A percentile compares a stretch with the other conserved stretches of the same genome.
These are phyloP conservation scores for Talaromyces adpressus DNA, from an alignment of 495 filamentous ascomycete species.

Conservation along the genomic window DNA sequence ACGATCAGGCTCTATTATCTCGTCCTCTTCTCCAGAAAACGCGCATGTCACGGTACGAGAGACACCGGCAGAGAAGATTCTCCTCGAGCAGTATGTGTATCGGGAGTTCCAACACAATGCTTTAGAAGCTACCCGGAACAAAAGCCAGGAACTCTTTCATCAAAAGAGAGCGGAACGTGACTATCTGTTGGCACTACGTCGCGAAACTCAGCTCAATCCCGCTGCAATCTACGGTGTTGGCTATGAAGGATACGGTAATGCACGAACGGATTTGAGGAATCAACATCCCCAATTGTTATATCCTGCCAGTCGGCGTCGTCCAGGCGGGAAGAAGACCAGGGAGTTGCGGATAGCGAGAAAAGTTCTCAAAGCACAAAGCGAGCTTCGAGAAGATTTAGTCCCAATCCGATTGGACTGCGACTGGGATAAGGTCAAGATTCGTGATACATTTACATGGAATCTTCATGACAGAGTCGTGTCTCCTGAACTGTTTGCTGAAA, in stretches of 20 bases:
- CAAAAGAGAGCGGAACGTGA: constrained; percentile 49
- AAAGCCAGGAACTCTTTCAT: constrained; percentile 40
- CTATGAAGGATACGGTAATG: constrained; percentile 86
- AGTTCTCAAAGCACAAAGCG: constrained; percentile 74
- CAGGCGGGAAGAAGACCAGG: constrained; percentile 66
- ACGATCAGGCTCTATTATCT: constrained; percentile 46
- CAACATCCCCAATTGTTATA: constrained; percentile 61
- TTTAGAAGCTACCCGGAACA: constrained; percentile 32
- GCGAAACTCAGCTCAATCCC: constrained; percentile 47
- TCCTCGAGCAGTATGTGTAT: constrained; percentile 69
- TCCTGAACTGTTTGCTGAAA: constrained; percentile 74
- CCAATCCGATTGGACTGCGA: constrained; percentile 91
- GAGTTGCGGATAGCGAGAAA: constrained; percentile 65
- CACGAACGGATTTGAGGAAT: constrained; percentile 58
- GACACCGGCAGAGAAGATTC: constrained; percentile 43
- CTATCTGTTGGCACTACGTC: constrained; percentile 41
- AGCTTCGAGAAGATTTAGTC: constrained; percentile 84
- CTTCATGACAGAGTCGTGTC: constrained; percentile 80
- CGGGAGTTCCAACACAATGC: constrained; percentile 68
- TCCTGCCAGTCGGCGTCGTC: constrained; percentile 61
- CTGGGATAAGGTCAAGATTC: constrained; percentile 88
- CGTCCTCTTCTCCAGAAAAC: constrained; percentile 19
- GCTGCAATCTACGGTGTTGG: constrained; percentile 67
- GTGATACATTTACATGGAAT: constrained; percentile 99
- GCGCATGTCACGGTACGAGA: constrained; percentile 30